These are phyloP conservation scores for Chenopodium berlandieri DNA, from an alignment of 148 eudicot species.

Conservation along the genomic window DNA sequence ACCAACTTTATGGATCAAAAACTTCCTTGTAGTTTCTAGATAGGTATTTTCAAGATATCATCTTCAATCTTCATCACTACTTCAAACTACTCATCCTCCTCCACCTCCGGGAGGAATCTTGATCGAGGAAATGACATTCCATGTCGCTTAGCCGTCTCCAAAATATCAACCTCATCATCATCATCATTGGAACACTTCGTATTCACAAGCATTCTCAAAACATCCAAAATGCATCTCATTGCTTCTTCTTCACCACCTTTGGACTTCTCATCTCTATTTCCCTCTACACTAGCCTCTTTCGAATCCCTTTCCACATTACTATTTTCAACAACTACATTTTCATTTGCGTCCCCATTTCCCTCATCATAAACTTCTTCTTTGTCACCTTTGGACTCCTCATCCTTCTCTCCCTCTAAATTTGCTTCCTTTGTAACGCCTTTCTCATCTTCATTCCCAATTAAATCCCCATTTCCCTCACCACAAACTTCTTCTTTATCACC, in stretches of 20 bases:
- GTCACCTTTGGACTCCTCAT: neutral
- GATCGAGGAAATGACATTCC: constrained; percentile 50
- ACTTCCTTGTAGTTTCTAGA: neutral
- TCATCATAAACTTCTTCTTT: neutral
- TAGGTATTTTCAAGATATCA: neutral
- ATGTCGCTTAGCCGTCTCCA: constrained; percentile 50
- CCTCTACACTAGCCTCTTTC: neutral
- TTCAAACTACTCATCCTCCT: constrained; percentile 10
- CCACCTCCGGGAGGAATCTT: constrained; percentile 33
- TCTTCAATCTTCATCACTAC: neutral
- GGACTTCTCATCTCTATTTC: neutral
- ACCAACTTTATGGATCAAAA: constrained; percentile 15
- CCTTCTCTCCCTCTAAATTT: neutral
- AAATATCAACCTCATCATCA: constrained; percentile 32
- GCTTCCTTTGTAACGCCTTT: neutral
- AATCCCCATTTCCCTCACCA: neutral
- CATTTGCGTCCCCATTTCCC: neutral
- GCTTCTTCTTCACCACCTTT: neutral
- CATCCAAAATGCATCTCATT: constrained; percentile 30
- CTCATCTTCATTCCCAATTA: neutral
- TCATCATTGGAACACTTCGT: neutral
- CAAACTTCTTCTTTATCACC: neutral
- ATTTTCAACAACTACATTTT: neutral
- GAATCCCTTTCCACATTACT: neutral
- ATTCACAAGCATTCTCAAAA: constrained; percentile 24